phyloP scores from a whole-genome alignment of 352 stramenopile species.

The Pythium aphanidermatum region DNA sequence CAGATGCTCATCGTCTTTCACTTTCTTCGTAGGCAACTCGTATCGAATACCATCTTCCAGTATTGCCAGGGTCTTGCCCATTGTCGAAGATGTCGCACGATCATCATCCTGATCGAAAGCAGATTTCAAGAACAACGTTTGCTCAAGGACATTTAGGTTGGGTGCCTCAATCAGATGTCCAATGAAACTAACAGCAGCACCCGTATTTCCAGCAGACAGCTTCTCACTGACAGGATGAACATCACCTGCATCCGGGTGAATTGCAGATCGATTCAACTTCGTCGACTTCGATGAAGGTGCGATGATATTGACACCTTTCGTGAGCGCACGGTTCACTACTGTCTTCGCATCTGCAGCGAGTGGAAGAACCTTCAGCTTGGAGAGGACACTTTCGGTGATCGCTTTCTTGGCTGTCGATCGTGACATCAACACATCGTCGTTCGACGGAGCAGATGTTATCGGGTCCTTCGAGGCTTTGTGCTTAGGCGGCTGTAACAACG shows the following conservation, averaged over 20 bases:
- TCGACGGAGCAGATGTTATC: not conserved
- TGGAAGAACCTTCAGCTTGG: slow-evolving; percentile 22
- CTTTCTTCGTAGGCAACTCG: slow-evolving; percentile 35
- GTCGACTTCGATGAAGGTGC: not conserved
- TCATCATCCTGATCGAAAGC: slow-evolving; percentile 38
- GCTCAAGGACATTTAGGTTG: slow-evolving; percentile 27
- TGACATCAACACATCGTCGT: slow-evolving; percentile 11
- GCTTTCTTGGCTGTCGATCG: slow-evolving; percentile 25
- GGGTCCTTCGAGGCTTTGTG: no score
- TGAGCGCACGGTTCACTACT: slow-evolving; percentile 9
- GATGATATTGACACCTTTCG: not conserved
- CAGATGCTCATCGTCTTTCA: slow-evolving; percentile 19
- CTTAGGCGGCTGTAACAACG: slow-evolving; percentile 18
- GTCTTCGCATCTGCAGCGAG: slow-evolving; percentile 4
- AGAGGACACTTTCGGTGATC: slow-evolving; percentile 22
- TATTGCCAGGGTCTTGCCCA: slow-evolving; percentile 13
- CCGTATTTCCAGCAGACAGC: no score
- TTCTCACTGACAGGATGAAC: no score
- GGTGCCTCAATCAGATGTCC: slow-evolving; percentile 26
- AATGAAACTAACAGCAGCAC: slow-evolving; percentile 6
- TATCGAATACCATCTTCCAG: slow-evolving; percentile 56
- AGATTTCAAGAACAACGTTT: slow-evolving; percentile 39
- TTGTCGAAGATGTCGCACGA: not conserved
- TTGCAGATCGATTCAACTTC: slow-evolving; percentile 4
- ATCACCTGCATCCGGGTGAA: slow-evolving; percentile 10